A percentile compares a stretch with the other conserved stretches of the same genome.
phyloP scores from a whole-genome alignment of 768 basidiomycete species.

The Hericium alpestre region DNA sequence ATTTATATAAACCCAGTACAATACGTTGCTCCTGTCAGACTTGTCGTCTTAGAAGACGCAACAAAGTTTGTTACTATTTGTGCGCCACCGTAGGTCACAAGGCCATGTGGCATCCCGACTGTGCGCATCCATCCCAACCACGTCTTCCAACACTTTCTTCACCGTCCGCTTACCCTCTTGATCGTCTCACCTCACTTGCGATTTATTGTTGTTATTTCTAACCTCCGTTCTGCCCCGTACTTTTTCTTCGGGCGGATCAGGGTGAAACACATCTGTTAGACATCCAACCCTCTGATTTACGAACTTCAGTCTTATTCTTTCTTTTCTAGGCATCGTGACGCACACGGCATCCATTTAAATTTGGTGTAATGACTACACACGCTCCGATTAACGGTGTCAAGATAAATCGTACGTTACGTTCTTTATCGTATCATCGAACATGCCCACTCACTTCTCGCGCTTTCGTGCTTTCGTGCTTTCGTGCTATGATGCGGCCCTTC shows the following conservation, averaged over 20 bases:
- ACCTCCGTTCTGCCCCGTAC: neutral
- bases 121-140: conserved; percentile 9
- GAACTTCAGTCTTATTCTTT: neutral
- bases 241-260: too few relatives aligned
- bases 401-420: conserved; percentile 56
- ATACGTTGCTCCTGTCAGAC: too few relatives aligned
- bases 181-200: neutral
- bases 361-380: conserved; percentile 45
- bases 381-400: conserved; percentile 78
- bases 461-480: conserved; percentile 1
- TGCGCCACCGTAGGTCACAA: conserved; percentile 8
- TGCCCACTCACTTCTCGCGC: neutral
- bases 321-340: neutral
- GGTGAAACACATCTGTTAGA: too few relatives aligned
- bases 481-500: conserved; percentile 10
- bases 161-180: neutral
- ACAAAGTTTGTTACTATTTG: neutral
- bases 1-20: too few relatives aligned
- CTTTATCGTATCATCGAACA: conserved; percentile 2
- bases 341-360: neutral
- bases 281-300: neutral
- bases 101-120: conserved; percentile 7
- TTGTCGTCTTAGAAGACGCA: too few relatives aligned
- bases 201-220: neutral
- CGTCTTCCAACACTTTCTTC: neutral